Evolutionary conservation across 495 filamentous ascomycete genomes (phyloP).

Genomic region (Penicillium pulvis): DNA sequence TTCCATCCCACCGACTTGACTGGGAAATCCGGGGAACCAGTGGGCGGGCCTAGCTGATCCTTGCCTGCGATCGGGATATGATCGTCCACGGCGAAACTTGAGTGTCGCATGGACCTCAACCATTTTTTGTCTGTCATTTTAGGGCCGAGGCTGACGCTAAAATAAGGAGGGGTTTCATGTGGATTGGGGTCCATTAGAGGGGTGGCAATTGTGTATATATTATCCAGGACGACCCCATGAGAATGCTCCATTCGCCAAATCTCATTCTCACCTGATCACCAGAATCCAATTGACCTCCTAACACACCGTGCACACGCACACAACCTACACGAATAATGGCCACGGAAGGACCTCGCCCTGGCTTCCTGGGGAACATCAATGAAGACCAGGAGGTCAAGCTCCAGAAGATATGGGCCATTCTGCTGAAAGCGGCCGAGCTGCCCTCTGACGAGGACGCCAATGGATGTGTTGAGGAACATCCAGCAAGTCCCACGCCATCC

Average conservation of each 20-base stretch:
- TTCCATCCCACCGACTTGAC: not conserved
- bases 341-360: conserved; percentile 49
- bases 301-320: not conserved
- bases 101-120: conserved; percentile 12
- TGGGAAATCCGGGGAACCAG: conserved; percentile 22
- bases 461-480: conserved; percentile 11
- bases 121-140: conserved; percentile 4
- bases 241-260: conserved; percentile 1
- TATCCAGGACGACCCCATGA: not conserved
- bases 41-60: conserved; percentile 13
- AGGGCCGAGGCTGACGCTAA: conserved; percentile 28
- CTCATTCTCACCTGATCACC: not conserved
- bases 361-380: conserved; percentile 81
- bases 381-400: conserved; percentile 81
- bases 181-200: conserved; percentile 22
- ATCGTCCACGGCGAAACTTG: not conserved
- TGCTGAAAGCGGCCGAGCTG: conserved; percentile 71
- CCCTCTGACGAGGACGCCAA: conserved; percentile 19
- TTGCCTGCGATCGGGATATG: conserved; percentile 14
- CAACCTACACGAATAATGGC: conserved; percentile 19
- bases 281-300: not conserved
- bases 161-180: conserved; percentile 32
- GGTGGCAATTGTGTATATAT: conserved; percentile 1
- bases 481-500: conserved; percentile 15
- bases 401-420: conserved; percentile 75